These are phyloP conservation scores for Vitis hybrid DNA, from an alignment of 177 flowering plant genomes.

Conservation along the genomic window DNA sequence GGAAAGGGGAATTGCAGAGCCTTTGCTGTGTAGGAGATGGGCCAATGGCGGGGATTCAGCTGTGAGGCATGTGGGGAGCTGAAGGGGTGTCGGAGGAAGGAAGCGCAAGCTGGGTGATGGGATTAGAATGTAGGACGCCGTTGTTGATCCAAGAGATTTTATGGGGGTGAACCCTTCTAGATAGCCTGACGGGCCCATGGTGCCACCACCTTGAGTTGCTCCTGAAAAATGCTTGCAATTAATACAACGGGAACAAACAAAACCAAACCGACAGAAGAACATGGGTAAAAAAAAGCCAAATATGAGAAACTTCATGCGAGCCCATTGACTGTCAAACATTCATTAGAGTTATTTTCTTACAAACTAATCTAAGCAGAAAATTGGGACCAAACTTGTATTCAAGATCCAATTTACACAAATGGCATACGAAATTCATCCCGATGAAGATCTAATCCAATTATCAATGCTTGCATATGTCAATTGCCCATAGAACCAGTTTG, in stretches of 20 bases:
- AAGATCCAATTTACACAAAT: too few relatives aligned
- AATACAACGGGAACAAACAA: not conserved
- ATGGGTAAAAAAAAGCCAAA: too few relatives aligned
- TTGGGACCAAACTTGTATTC: too few relatives aligned
- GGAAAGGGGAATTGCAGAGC: constrained; percentile 82
- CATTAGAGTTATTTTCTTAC: too few relatives aligned
- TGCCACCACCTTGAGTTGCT: constrained; percentile 46
- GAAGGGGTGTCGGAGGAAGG: constrained; percentile 81
- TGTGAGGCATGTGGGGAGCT: constrained; percentile 92
- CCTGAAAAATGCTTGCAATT: constrained; percentile 37
- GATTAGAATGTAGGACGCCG: constrained; percentile 68
- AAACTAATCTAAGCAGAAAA: too few relatives aligned
- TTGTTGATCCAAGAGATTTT: constrained; percentile 77
- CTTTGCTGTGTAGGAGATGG: constrained; percentile 96
- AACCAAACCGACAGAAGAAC: too few relatives aligned
- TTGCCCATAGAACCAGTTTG: too few relatives aligned
- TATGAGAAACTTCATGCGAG: too few relatives aligned
- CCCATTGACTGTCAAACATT: too few relatives aligned
- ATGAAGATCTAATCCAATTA: too few relatives aligned
- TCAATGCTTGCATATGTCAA: too few relatives aligned
- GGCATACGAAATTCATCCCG: too few relatives aligned
- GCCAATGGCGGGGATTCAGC: constrained; percentile 98
- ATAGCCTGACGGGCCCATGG: constrained; percentile 41
- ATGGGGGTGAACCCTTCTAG: constrained; percentile 88
- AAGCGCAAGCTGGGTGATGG: constrained; percentile 95